A percentile compares a stretch with the other conserved stretches of the same genome.
phyloP scores from a whole-genome alignment of 2,329 filamentous ascomycete species.

The Alternaria longipes region DNA sequence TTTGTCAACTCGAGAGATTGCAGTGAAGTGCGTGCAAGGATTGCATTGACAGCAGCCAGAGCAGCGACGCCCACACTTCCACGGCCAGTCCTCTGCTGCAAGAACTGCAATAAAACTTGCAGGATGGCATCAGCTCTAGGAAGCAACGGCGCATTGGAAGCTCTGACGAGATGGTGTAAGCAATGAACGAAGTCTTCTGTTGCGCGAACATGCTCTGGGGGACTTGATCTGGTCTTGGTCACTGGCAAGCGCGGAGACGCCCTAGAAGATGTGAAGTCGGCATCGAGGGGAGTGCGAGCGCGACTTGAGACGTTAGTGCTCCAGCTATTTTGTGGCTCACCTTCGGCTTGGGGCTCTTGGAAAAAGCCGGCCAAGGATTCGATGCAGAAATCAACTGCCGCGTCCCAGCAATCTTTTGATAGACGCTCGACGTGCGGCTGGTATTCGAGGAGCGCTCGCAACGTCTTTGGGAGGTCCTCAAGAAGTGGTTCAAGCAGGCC shows the following conservation, averaged over 20 bases:
- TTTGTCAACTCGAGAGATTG: slow-evolving; percentile 73
- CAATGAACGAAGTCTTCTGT: slow-evolving; percentile 64
- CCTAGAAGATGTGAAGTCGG: slow-evolving; percentile 35
- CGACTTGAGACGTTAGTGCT: slow-evolving; percentile 42
- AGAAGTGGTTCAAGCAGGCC: slow-evolving; percentile 75
- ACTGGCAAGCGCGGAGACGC: slow-evolving; percentile 36
- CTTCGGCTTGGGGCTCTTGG: slow-evolving; percentile 27
- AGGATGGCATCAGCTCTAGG: slow-evolving; percentile 66
- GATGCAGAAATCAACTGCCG: slow-evolving; percentile 75
- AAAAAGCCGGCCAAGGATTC: slow-evolving; percentile 61
- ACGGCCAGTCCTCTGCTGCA: slow-evolving; percentile 69
- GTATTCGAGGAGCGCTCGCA: slow-evolving; percentile 75
- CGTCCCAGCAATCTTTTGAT: slow-evolving; percentile 72
- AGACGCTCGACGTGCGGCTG: slow-evolving; percentile 84
- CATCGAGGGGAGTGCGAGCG: slow-evolving; percentile 43
- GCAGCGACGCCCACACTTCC: slow-evolving; percentile 75
- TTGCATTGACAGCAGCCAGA: slow-evolving; percentile 77
- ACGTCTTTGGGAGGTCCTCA: slow-evolving; percentile 79
- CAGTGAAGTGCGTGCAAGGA: slow-evolving; percentile 72
- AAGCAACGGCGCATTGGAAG: slow-evolving; percentile 73
- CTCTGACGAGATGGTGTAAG: slow-evolving; percentile 69
- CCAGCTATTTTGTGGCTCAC: slow-evolving; percentile 38
- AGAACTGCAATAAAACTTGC: slow-evolving; percentile 65
- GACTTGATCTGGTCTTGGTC: slow-evolving; percentile 26
- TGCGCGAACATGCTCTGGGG: slow-evolving; percentile 36